A percentile compares a stretch with the other conserved stretches of the same genome.
phyloP scores from a whole-genome alignment of 1,284 basidiomycete species.

The Apiotrichum sp. region DNA sequence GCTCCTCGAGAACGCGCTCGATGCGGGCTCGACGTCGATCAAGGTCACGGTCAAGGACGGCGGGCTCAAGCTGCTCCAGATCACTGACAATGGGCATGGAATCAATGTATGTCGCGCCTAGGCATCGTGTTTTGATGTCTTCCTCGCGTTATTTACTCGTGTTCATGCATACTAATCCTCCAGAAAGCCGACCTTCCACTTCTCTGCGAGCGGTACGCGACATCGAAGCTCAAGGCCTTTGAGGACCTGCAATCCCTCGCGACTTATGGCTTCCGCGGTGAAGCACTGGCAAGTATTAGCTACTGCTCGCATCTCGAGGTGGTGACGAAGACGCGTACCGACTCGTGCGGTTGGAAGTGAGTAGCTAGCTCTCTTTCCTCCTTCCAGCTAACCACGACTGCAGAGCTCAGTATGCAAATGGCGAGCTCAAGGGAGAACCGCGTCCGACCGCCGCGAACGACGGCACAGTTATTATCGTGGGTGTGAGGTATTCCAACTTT shows the following conservation, averaged over 20 bases:
- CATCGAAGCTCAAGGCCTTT: slow-evolving; percentile 83
- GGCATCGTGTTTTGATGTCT: no score
- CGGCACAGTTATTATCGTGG: slow-evolving; percentile 80
- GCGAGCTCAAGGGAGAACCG: slow-evolving; percentile 65
- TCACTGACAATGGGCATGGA: slow-evolving; percentile 93
- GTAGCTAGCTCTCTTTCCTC: slow-evolving; percentile 40
- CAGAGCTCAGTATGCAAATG: slow-evolving; percentile 76
- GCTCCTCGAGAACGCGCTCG: slow-evolving; percentile 88
- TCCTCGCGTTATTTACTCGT: no score
- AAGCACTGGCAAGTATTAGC: slow-evolving; percentile 93
- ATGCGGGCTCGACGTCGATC: slow-evolving; percentile 84
- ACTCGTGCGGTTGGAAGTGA: slow-evolving; percentile 84
- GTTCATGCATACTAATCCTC: background rate
- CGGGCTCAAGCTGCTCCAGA: slow-evolving; percentile 89
- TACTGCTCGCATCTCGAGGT: slow-evolving; percentile 87
- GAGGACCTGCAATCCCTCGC: slow-evolving; percentile 77
- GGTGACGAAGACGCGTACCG: slow-evolving; percentile 75
- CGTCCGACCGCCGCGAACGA: slow-evolving; percentile 90
- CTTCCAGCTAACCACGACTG: background rate
- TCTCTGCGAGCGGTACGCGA: slow-evolving; percentile 91
- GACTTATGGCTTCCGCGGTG: slow-evolving; percentile 96
- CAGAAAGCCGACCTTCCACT: slow-evolving; percentile 73
- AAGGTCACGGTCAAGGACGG: slow-evolving; percentile 89
- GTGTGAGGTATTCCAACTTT: slow-evolving; percentile 20
- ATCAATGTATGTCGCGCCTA: slow-evolving; percentile 58